Evolutionary conservation across 164 flowering plant genomes (phyloP).

Genomic region (Taxillus chinensis): DNA sequence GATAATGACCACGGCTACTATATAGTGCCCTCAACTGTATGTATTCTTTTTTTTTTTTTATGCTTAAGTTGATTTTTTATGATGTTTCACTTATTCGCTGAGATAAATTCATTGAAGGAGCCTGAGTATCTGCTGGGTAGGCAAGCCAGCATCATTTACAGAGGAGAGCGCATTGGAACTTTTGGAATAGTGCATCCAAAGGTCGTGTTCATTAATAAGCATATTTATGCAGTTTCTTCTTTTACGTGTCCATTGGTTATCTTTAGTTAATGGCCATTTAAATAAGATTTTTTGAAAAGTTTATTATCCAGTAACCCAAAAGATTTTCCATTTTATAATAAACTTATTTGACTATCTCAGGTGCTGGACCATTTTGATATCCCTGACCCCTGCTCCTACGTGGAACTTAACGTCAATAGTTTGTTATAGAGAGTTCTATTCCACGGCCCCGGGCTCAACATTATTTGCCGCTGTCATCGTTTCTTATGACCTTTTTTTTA

Average conservation of each 20-base stretch:
- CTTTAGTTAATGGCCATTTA: too few relatives aligned
- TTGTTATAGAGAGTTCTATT: constrained; percentile 25
- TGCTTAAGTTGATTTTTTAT: background rate
- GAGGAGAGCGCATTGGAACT: constrained; percentile 60
- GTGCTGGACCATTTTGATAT: constrained; percentile 75
- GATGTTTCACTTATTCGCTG: background rate
- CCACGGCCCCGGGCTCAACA: background rate
- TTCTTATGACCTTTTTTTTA: too few relatives aligned
- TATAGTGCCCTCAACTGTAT: constrained; percentile 54
- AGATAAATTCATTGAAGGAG: constrained; percentile 37
- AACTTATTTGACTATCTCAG: constrained; percentile 21
- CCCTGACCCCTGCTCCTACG: constrained; percentile 71
- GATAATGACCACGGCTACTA: constrained; percentile 58
- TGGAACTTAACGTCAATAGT: constrained; percentile 63
- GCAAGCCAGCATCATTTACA: constrained; percentile 67
- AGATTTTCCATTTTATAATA: too few relatives aligned
- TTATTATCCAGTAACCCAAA: too few relatives aligned
- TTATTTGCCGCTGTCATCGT: background rate
- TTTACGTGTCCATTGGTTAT: too few relatives aligned
- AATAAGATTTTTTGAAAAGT: too few relatives aligned
- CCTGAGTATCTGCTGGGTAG: constrained; percentile 80
- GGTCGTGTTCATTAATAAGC: constrained; percentile 25
- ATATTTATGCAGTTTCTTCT: too few relatives aligned
- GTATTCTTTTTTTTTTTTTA: constrained; percentile 13
- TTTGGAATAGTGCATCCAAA: constrained; percentile 94